Base-by-base conservation (phyloP, 805 yeast genomes). In the Wickerhamomyces pijperi region DNA sequence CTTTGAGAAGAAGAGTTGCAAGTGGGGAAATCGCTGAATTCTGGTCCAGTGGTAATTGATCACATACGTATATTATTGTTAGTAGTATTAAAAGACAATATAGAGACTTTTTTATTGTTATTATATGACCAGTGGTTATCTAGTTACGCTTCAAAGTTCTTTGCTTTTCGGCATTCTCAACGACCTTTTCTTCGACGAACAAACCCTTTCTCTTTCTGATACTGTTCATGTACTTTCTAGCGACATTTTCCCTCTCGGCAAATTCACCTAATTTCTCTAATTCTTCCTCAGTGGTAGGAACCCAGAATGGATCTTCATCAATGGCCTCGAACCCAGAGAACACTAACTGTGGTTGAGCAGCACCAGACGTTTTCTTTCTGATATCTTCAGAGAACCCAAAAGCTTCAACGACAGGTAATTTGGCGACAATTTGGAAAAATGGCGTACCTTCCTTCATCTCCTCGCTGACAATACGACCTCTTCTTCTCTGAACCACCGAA, bases 401-500 rank as follows among this genome's bases (percentile, higher is more conserved):
- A 1, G 97, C 95, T 56, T 90, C 97, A 8, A 84, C 82, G 19
- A 92, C 97, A 0, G 99, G 98, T 19, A 92, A 67, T 39, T 76
- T 65, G 0, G 97, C 95, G 16, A 71, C 76, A 41, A 92, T 76
- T 21, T 83, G 83, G 67, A 92, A 92, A 51, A 90, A 87, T 17
- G 97, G 96, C 0, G 98, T 92, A 9, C 99, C 99, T 56, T 92
- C 98, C 54, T 92, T 88, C 85, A 92, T 78, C 56, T 92, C 98
- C 59, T 92, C 99, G 4, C 87, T 74, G 2, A 81, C 71, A 40
- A 92, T 83, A 38, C 73, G 64, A 21, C 99, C 99, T 32, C 83
- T 79, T 51, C 96, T 71, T 51, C 76, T 76, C 46, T 94, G 95
- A 19, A 92, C 85, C 16, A 90, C 97, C 0, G 87, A 92, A 55